phyloP scores from a whole-genome alignment of 306 rosid genomes.

The Quercus aquifolioides region DNA sequence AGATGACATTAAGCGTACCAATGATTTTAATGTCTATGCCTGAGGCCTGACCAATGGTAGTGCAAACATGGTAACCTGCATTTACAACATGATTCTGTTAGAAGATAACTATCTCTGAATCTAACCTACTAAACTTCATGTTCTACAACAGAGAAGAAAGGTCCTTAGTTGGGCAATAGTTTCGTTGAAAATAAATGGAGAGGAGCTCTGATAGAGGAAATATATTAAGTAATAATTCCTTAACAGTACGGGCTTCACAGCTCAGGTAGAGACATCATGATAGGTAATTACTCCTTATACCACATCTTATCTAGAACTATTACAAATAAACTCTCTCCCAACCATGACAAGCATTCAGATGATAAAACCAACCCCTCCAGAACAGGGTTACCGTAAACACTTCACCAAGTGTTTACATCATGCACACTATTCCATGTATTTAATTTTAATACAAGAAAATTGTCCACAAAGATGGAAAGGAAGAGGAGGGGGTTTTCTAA shows the following conservation, averaged over 20 bases:
- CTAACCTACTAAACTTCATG: background rate
- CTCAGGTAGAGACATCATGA: constrained; percentile 3
- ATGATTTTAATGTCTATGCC: constrained; percentile 48
- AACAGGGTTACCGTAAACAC: background rate
- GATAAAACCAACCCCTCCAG: constrained; percentile 1
- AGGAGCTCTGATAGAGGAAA: background rate
- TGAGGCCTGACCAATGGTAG: constrained; percentile 56
- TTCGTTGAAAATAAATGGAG: constrained; percentile 1
- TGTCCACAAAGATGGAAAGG: background rate
- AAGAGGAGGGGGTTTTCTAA: background rate
- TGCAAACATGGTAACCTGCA: constrained; percentile 86
- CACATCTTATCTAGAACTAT: background rate
- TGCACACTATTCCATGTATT: background rate
- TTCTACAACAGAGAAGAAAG: background rate
- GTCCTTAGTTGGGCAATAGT: background rate
- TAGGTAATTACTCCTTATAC: background rate
- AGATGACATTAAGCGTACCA: constrained; percentile 40
- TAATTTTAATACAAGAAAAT: background rate
- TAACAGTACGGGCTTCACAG: background rate
- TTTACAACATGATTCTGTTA: constrained; percentile 29
- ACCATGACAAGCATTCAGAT: background rate
- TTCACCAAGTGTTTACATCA: background rate
- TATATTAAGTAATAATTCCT: background rate
- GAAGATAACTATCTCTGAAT: constrained; percentile 17
- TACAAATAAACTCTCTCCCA: background rate